Percentiles rank a stretch among this genome's conserved stretches.
These are phyloP conservation scores for Botryosphaeria dothidea DNA, from an alignment of 2,329 filamentous ascomycete species.

Conservation along the genomic window DNA sequence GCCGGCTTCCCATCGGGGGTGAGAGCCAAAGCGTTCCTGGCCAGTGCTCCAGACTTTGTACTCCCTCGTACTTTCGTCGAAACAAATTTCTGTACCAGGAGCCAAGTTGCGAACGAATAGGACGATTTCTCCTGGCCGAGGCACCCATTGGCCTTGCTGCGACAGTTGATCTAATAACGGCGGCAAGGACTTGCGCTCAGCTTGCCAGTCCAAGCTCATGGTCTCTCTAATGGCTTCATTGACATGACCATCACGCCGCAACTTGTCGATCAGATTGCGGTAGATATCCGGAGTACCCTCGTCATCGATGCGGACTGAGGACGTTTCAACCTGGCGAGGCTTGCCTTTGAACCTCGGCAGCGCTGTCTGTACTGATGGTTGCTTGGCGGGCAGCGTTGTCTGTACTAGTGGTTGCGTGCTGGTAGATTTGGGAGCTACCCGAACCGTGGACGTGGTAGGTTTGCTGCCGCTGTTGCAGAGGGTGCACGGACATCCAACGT, in stretches of 20 bases:
- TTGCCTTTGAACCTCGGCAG: conserved; percentile 21
- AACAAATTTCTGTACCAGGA: conserved; percentile 28
- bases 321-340: conserved; percentile 10
- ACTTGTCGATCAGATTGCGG: conserved; percentile 49
- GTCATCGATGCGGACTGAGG: conserved; percentile 39
- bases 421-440: conserved; percentile 4
- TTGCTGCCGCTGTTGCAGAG: conserved; percentile 40
- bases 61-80: conserved; percentile 26
- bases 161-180: conserved; percentile 44
- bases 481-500: conserved; percentile 51
- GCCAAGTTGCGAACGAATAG: conserved; percentile 48
- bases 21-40: conserved; percentile 32
- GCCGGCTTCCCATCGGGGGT: conserved; percentile 58
- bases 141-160: conserved; percentile 52
- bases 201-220: conserved; percentile 58
- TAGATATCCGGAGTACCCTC: conserved; percentile 59
- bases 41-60: conserved; percentile 23
- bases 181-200: conserved; percentile 47
- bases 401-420: neutral
- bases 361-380: neutral
- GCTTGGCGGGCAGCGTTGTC: neutral
- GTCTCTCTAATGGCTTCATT: conserved; percentile 52
- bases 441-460: neutral
- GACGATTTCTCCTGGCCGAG: conserved; percentile 59
- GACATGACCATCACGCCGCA: conserved; percentile 43